Percentiles rank a stretch among this genome's conserved stretches.
Evolutionary conservation across 208 protist species (phyloP).

Genomic region (Leishmania turanica): DNA sequence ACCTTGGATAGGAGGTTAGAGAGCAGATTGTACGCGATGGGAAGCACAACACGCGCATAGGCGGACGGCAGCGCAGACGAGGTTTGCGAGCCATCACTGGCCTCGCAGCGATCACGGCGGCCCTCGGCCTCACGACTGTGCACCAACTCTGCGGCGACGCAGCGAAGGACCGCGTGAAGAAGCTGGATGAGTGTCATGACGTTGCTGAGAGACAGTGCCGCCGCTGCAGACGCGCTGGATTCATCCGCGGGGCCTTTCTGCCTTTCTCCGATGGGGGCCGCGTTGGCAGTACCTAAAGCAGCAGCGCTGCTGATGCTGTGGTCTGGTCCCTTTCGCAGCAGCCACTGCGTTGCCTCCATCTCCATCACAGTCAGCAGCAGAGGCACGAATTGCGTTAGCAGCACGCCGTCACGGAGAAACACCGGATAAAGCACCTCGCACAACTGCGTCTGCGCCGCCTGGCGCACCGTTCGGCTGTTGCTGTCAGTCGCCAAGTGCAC

Average conservation of each 20-base stretch:
- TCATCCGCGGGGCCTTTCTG: conserved; percentile 10
- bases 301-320: background rate
- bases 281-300: background rate
- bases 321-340: conserved; percentile 13
- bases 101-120: conserved; percentile 4
- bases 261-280: background rate
- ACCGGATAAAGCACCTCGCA: conserved; percentile 48
- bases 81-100: background rate
- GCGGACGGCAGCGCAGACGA: conserved; percentile 20
- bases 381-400: conserved; percentile 47
- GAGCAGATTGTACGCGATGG: conserved; percentile 39
- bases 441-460: conserved; percentile 53
- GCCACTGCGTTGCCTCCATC: conserved; percentile 40
- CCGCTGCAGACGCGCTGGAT: conserved; percentile 14
- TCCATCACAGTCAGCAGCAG: conserved; percentile 55
- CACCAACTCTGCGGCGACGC: conserved; percentile 30
- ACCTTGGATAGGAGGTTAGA: conserved; percentile 20
- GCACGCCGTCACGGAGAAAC: conserved; percentile 30
- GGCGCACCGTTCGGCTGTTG: conserved; percentile 52
- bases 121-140: conserved; percentile 24
- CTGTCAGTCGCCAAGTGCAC: conserved; percentile 57
- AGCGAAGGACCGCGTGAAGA: conserved; percentile 41
- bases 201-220: conserved; percentile 37
- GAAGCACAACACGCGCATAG: conserved; percentile 50
- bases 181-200: conserved; percentile 45